Percentiles rank a stretch among this genome's conserved stretches.
phyloP scores from a whole-genome alignment of 306 rosid genomes.

The Mimosa bimucronata region DNA sequence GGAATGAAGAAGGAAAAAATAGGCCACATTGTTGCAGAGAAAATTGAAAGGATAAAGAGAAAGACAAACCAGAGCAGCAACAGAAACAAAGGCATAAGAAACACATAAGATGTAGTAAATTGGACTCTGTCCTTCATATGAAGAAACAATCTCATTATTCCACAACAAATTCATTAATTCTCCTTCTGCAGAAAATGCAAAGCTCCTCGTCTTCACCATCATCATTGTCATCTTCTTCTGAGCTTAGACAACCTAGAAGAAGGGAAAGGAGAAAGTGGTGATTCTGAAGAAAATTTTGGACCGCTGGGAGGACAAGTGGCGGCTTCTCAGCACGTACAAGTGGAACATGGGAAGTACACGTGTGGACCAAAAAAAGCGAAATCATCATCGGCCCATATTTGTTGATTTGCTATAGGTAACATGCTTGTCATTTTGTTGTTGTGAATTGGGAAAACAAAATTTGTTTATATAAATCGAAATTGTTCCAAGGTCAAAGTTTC shows the following conservation, averaged over 20 bases:
- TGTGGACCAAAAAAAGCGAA: neutral
- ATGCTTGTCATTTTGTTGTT: too few species aligned
- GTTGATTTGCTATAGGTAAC: too few species aligned
- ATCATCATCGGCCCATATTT: neutral
- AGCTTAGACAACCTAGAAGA: neutral
- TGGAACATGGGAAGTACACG: slow-evolving; percentile 39
- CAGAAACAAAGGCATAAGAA: slow-evolving; percentile 59
- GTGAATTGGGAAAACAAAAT: too few species aligned
- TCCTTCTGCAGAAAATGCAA: slow-evolving; percentile 39
- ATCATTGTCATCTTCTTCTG: slow-evolving; percentile 30
- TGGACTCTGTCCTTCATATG: slow-evolving; percentile 43
- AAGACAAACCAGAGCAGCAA: slow-evolving; percentile 57
- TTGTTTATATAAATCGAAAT: neutral
- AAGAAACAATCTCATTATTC: slow-evolving; percentile 50
- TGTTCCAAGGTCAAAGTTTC: too few species aligned
- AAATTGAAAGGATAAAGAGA: too few species aligned
- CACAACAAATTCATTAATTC: slow-evolving; percentile 29
- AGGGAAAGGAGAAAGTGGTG: neutral
- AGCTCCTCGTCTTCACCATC: slow-evolving; percentile 39
- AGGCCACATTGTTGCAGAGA: too few species aligned
- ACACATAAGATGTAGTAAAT: slow-evolving; percentile 51
- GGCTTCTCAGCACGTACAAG: slow-evolving; percentile 6
- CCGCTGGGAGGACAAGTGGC: slow-evolving; percentile 41
- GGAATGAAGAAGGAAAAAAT: too few species aligned
- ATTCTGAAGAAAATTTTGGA: neutral